A percentile compares a stretch with the other conserved stretches of the same genome.
Evolutionary conservation across 768 basidiomycete species (phyloP).

Genomic region (Mycena kentingensis): DNA sequence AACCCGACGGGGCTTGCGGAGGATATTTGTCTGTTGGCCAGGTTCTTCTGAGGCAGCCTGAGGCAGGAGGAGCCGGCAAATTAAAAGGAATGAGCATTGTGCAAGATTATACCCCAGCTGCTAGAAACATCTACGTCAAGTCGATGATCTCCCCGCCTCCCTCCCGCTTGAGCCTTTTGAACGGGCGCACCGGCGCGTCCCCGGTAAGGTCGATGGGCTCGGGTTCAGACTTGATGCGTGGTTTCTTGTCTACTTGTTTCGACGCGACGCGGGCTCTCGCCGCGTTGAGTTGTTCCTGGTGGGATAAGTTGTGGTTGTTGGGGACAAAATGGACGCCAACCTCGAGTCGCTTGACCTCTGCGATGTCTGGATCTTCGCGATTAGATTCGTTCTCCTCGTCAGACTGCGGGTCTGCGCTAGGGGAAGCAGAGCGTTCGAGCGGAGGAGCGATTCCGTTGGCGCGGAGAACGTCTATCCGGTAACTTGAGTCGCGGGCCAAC

Average conservation of each 20-base stretch:
- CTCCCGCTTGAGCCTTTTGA: not conserved
- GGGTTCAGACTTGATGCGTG: conserved; percentile 7
- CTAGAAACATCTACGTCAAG: conserved; percentile 14
- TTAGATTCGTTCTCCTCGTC: no score
- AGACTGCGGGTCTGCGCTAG: not conserved
- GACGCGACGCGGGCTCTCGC: not conserved
- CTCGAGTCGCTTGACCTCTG: not conserved
- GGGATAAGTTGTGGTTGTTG: not conserved
- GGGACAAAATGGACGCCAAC: not conserved
- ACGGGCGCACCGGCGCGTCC: no score
- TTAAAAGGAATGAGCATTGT: no score
- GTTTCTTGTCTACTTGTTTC: conserved; percentile 12
- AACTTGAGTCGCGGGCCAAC: no score
- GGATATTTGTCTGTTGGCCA: no score
- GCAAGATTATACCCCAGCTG: no score
- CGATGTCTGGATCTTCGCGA: not conserved
- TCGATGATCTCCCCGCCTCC: conserved; percentile 6
- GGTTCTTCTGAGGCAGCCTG: no score
- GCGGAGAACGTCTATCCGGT: conserved; percentile 4
- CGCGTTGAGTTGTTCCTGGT: not conserved
- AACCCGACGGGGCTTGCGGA: no score
- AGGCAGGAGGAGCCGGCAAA: no score
- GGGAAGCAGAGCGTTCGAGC: conserved; percentile 1
- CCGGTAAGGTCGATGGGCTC: no score
- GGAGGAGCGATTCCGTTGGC: conserved; percentile 10